Base-by-base conservation (phyloP, 164 flowering plant genomes). In the Houttuynia cordata region DNA sequence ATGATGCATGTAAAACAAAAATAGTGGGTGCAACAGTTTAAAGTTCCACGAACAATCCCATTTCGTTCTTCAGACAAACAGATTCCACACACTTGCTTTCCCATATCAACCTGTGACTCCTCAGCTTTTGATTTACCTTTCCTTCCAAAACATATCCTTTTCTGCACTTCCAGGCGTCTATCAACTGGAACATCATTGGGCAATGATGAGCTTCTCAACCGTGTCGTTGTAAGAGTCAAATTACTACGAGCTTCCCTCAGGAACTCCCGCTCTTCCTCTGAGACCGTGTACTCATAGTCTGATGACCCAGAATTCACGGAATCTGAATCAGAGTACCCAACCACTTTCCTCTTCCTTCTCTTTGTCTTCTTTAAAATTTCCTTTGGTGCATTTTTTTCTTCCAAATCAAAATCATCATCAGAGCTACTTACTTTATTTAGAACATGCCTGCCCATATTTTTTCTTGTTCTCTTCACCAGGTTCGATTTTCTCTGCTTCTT, bases 261-360 rank as follows among this genome's bases (percentile, higher is more conserved):
- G 53, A 85, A 82, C 67, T 88, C 96, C 58, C 86, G 80, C 69
- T 94, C 96, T 73, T 94, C 97, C 70, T 94, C 99, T 10, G 96
- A 87, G 10, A 94, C 73, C 17, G 90, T 84, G 68, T 73, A 91
- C 37, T 91, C 88, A 62, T 25, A 74, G 65, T 83, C 96, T 34
- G 97, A 82, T 66, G 88, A 71, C 56, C 68, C 89, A 49, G 94
- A 79, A 51, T 70, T 63, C 45, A 64, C 69, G 61, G 67, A 71
- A 71, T 88, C 99, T 24, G 91, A 88, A 76, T 84, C 99, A 41
- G 86, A 83, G 30, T 62, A 54, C 24, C 62, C 70, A 65, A 63
- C 45, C 6, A 54, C 49, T 63, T 55, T 69, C 60, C 40, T 71
- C 58, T 24, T 73, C 52, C 63, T 55, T 25, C 57, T 68, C 54